Base-by-base conservation (phyloP, 2,329 filamentous ascomycete genomes). In the Colletotrichum phormii region DNA sequence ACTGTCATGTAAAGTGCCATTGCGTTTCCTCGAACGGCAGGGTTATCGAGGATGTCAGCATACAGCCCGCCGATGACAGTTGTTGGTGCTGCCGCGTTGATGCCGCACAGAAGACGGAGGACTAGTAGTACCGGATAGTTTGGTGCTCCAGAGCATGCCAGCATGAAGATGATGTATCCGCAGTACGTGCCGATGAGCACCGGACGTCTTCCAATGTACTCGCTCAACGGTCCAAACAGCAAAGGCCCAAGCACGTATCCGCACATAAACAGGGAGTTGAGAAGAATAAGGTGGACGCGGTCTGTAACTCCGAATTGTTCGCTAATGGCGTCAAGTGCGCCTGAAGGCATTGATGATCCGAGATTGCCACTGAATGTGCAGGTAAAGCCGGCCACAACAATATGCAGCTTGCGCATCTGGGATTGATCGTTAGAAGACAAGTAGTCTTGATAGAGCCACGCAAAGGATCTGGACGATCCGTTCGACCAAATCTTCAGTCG, bases 51-150 rank as follows among this genome's bases (percentile, higher is more conserved):
- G 29, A 81, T 80, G 24, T 82, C 81, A 12, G 80, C 76, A 55
- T 82, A 82, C 1, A 82, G 74, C 0, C 81, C 81, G 2, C 79
- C 78, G 18, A 82, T 78, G 13, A 82, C 78, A 2, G 80, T 80
- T 1, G 80, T 82, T 7, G 81, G 81, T 7, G 81, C 81, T 0
- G 81, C 80, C 9, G 81, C 81, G 22, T 77, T 79, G 71, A 82
- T 74, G 18, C 81, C 81, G 15, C 78, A 77, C 13, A 82, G 72
- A 1, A 82, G 72, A 4, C 86, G 82, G 54, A 87, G 80, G 35
- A 86, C 74, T 55, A 87, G 80, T 11, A 88, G 77, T 0, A 81
- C 83, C 37, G 79, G 70, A 37, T 86, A 86, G 68, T 83, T 86
- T 5, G 85, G 79, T 0, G 85, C 80, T 1, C 81, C 84, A 13